These are phyloP conservation scores for Orbilia javanica DNA, from an alignment of 2,329 filamentous ascomycete genomes.

Conservation along the genomic window DNA sequence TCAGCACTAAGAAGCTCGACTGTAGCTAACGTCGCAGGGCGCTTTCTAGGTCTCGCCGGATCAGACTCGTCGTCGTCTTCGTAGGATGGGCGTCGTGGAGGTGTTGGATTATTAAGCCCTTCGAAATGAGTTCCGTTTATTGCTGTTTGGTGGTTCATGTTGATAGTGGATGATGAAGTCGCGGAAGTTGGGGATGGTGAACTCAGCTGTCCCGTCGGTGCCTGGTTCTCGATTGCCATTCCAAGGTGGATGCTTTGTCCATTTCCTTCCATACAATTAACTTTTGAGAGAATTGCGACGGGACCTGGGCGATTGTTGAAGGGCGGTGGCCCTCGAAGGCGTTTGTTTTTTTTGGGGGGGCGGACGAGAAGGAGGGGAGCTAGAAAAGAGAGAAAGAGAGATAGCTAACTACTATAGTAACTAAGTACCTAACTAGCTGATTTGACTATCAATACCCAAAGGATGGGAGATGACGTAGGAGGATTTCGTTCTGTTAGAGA, in stretches of 20 bases:
- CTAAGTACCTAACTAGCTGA: neutral
- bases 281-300: neutral
- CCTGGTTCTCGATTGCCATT: constrained; percentile 59
- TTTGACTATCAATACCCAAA: neutral
- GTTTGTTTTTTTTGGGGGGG: too few species aligned
- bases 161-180: constrained; percentile 41
- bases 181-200: constrained; percentile 51
- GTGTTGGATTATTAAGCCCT: constrained; percentile 53
- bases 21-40: constrained; percentile 54
- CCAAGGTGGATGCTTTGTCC: constrained; percentile 55
- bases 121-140: constrained; percentile 55
- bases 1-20: constrained; percentile 57
- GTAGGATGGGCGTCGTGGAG: constrained; percentile 55
- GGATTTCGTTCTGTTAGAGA: neutral
- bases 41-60: constrained; percentile 57
- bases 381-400: neutral
- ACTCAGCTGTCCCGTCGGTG: constrained; percentile 55
- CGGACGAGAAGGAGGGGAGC: too few species aligned
- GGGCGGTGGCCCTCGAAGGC: constrained; percentile 1
- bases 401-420: neutral
- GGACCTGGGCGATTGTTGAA: constrained; percentile 11
- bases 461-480: constrained; percentile 39
- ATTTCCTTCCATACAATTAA: constrained; percentile 58
- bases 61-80: constrained; percentile 59
- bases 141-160: constrained; percentile 52